Base-by-base conservation (phyloP, 352 stramenopile genomes). In the Blastocystis hominis region DNA sequence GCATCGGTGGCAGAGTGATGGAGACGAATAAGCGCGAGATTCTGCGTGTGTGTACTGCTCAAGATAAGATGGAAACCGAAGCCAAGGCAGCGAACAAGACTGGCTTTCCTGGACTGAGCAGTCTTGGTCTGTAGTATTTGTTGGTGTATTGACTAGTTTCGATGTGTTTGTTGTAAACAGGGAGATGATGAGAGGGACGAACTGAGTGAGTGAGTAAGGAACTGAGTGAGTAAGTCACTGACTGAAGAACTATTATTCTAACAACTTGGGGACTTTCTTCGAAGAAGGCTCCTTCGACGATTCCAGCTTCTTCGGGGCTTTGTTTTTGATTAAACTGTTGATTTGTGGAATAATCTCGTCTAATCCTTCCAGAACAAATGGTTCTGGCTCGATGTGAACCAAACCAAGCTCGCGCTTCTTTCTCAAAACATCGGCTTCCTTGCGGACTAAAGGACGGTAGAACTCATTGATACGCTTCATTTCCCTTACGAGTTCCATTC, bases 1-100 rank as follows among this genome's bases (percentile, higher is more conserved):
- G 99, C 90, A 94, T 99, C 81, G 96, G 95, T 69, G 97, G 97
- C 54, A 94, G 98, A 89, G 93, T 98, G 88, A 92, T 98, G 90
- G 96, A 98, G 91, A 93, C 94, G 66, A 96, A 92, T 90, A 97
- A 97, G 91, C 93, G 94, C 80, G 94, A 96, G 84, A 92, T 95
- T 54, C 89, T 96, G 66, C 92, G 93, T 80, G 93, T 96, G 88
- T 93, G 91, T 90, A 94, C 92, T 61, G 91, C 93, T 77, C 93
- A 96, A 89, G 93, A 96, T 88, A 93, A 96, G 89, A 94, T 94
- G 89, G 94, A 95, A 91, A 92, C 94, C 81, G 93, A 95, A 86
- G 93, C 92, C 54, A 94, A 95, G 90, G 92, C 94, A 55, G 92
- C n/a, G 24, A 38, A 20, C 1, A 87, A 87, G 66, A 87, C 44